Evolutionary conservation across 2,329 filamentous ascomycete species (phyloP), one percentile per base, ranked within the genome.

Genomic region (Beauveria australis): DNA sequence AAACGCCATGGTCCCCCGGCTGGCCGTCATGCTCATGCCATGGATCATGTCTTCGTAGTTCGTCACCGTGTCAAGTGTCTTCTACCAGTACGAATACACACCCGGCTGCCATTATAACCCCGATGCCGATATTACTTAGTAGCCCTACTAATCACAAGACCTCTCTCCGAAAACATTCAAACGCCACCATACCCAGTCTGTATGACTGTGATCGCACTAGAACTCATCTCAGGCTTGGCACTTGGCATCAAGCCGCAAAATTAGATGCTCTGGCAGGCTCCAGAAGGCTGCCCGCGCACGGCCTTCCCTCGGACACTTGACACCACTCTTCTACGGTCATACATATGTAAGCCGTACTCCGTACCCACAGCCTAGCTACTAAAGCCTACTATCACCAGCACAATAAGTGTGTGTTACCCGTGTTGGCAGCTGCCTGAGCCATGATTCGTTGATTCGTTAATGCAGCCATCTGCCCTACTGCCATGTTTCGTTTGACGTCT

Each of bases 401-500:
- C 12, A 33, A 14, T 5, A 37, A 22, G 10, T 33, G 48, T 33
- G 48, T 12, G 22, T 12, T 18, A 19, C 19, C 30, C 18, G 48
- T 33, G 16, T 43, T 14, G 24, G 8, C 24, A 30, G 19, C 30
- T 7, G 16, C 5, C 53, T 24, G 7, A 10, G 24, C 24, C 10
- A 10, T 24, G 14, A 52, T 59, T 53, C 47, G 48, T 59, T 24
- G 14, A 52, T 59, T 53, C 47, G 48, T 59, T 37, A 3, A 24
- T 16, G 12, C 43, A 47, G 18, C 33, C 26, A 18, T 33, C 24
- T 49, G 30, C 19, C 30, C 49, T 30, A 19, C 26, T 33, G 30
- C 24, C n/a, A 19, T 33, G 30, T 37, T 59, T 59, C 57, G 57
- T 53, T 59, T 37, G 40, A 40, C 49, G 57, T 59, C 57, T 59